Conservation (phyloP, 305 asterid genomes). For the Petunia hybrid region DNA sequence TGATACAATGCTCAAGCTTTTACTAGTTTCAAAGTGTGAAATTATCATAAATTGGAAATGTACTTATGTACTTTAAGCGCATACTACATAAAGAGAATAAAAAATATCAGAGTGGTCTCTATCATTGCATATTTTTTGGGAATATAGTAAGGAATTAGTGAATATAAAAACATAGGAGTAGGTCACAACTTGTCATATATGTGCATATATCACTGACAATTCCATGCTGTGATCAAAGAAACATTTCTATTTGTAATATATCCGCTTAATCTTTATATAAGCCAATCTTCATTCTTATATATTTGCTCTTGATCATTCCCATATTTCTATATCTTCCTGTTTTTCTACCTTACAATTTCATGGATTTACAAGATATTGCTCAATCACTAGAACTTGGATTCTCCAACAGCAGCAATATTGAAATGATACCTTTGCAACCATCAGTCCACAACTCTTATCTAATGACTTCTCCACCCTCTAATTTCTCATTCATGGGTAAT, state of each 20-base stretch:
- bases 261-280: not conserved
- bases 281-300: not conserved
- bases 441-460: constrained; percentile 20
- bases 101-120: not conserved
- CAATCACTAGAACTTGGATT: constrained; percentile 28
- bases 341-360: not conserved
- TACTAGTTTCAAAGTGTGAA: not conserved
- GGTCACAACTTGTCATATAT: constrained; percentile 28
- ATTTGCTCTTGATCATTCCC: not conserved
- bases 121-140: constrained; percentile 23
- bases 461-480: constrained; percentile 2
- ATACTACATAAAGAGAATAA: not conserved
- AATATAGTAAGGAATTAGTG: constrained; percentile 11
- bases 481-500: constrained; percentile 31
- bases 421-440: constrained; percentile 30
- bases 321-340: constrained; percentile 1
- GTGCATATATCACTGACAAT: constrained; percentile 27
- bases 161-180: constrained; percentile 30
- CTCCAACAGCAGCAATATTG: constrained; percentile 10
- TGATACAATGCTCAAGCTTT: not conserved
- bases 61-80: not conserved
- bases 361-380: constrained; percentile 25
- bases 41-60: not conserved
- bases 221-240: constrained; percentile 28
- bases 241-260: constrained; percentile 12